A percentile compares a stretch with the other conserved stretches of the same genome.
Evolutionary conservation across 129 eudicot genomes (phyloP).

Genomic region (Flaveria sonorensis): DNA sequence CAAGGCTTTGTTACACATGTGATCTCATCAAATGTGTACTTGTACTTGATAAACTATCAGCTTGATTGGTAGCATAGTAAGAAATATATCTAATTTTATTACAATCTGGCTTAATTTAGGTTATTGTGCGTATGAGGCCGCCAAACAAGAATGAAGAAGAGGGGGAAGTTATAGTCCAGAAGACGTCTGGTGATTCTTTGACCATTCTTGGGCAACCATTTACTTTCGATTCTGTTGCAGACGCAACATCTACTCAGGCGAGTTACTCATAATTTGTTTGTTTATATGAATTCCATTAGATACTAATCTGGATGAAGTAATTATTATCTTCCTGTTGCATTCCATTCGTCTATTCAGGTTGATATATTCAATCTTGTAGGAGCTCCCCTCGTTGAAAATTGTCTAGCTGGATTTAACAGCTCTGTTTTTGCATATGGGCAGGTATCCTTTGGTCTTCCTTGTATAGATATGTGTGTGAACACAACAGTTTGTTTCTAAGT

Average conservation of each 20-base stretch:
- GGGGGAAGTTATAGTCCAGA: slow-evolving; percentile 57
- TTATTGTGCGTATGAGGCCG: too few species aligned
- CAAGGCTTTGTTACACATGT: too few species aligned
- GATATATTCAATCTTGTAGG: slow-evolving; percentile 90
- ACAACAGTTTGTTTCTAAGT: not conserved
- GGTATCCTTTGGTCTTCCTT: slow-evolving; percentile 45
- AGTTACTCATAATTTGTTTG: slow-evolving; percentile 7
- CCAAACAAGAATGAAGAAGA: slow-evolving; percentile 53
- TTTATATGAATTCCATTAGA: not conserved
- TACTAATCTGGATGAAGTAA: not conserved
- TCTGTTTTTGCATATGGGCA: slow-evolving; percentile 98
- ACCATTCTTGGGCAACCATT: slow-evolving; percentile 70
- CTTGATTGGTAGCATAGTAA: slow-evolving; percentile 37
- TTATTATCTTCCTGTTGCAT: slow-evolving; percentile 3
- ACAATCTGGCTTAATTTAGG: too few species aligned
- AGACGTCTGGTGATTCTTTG: slow-evolving; percentile 66
- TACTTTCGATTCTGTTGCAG: slow-evolving; percentile 86
- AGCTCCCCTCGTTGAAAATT: slow-evolving; percentile 92
- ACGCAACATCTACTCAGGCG: slow-evolving; percentile 71
- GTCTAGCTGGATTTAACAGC: slow-evolving; percentile 95
- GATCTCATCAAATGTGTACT: not conserved
- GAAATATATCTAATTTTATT: slow-evolving; percentile 1
- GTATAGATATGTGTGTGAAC: slow-evolving; percentile 8
- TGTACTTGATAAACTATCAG: slow-evolving; percentile 21
- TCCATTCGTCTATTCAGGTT: slow-evolving; percentile 42